Base-by-base conservation (phyloP, 2,329 filamentous ascomycete genomes). In the Fonsecaea pedrosoi region DNA sequence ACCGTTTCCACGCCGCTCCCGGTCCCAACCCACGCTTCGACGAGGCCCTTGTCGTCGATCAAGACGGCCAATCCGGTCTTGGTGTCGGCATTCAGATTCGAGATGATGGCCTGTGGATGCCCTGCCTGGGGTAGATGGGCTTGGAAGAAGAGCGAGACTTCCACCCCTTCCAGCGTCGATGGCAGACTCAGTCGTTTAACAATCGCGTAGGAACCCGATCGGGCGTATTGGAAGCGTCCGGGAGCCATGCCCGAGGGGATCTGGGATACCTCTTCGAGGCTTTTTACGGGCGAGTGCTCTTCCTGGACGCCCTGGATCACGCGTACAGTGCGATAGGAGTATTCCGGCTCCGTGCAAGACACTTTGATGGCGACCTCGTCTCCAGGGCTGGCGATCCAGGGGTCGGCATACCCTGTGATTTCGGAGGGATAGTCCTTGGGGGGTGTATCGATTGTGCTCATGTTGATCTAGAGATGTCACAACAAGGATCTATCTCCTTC, bases 361-460 rank as follows among this genome's bases (percentile, higher is more conserved):
- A 70, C 62, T 45, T 69, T 69, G 34, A 69, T 60, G 13, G 56
- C 64, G 7, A 69, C 58, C 12, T 58, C 38, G 2, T 67, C 67
- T 0, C 65, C 67, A 7, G 68, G 68, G 10, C 18, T 34, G 6
- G 34, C 58, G 9, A 70, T 70, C 68, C 68, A 70, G 4, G 68
- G 68, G 15, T 70, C 65, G 3, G 55, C 66, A 53, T 70, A 70
- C 8, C 68, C 68, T 15, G 61, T 70, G 53, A 70, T 70, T 45
- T 70, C 68, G 5, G 64, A 35, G 1, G 60, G 64, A 38, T 69
- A 64, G 40, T 59, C 65, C 30, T 62, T 18, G 12, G 61, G 54
- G 4, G 40, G 35, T n/a, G 54, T 38, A 8, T 53, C 30, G 54
- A 64, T 54, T 50, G 61, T 64, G 15, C 53, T 48, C 61, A 63